phyloP scores from a whole-genome alignment of 2,329 filamentous ascomycete species.

The Fusarium virguliforme region DNA sequence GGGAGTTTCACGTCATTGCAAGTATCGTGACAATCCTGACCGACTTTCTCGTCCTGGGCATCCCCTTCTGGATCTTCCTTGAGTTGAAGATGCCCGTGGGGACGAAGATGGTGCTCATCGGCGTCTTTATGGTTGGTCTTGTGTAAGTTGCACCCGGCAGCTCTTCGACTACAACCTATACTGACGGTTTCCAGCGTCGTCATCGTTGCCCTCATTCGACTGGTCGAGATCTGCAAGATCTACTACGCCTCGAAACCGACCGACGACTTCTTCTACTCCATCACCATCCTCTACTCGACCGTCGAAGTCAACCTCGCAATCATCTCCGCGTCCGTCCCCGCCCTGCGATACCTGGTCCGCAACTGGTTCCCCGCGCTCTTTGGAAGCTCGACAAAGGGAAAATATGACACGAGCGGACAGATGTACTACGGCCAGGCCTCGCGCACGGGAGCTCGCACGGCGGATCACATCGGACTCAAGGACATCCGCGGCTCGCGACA shows the following conservation, averaged over 20 bases:
- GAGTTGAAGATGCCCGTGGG: constrained; percentile 57
- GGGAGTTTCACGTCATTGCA: constrained; percentile 53
- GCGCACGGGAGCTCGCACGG: constrained; percentile 14
- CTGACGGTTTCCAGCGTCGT: constrained; percentile 50
- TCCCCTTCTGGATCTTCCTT: constrained; percentile 61
- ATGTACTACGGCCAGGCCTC: constrained; percentile 31
- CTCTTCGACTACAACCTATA: not conserved
- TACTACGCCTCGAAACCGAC: constrained; percentile 27
- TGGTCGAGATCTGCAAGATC: constrained; percentile 44
- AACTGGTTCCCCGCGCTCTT: constrained; percentile 55
- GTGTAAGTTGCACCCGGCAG: constrained; percentile 49
- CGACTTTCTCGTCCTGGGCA: constrained; percentile 58
- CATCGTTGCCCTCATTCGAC: constrained; percentile 52
- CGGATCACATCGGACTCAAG: constrained; percentile 42
- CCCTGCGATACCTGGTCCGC: constrained; percentile 55
- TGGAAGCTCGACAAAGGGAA: constrained; percentile 26
- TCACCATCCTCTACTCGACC: constrained; percentile 54
- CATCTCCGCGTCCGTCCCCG: constrained; percentile 56
- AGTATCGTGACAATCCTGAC: constrained; percentile 59
- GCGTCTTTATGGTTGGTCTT: constrained; percentile 58
- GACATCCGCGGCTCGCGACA: constrained; percentile 44
- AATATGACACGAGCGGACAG: constrained; percentile 26
- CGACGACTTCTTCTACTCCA: constrained; percentile 49
- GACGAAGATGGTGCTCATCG: constrained; percentile 58
- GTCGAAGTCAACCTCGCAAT: constrained; percentile 59